phyloP scores from a whole-genome alignment of 768 basidiomycete genomes.

The Psilocybe sp. region DNA sequence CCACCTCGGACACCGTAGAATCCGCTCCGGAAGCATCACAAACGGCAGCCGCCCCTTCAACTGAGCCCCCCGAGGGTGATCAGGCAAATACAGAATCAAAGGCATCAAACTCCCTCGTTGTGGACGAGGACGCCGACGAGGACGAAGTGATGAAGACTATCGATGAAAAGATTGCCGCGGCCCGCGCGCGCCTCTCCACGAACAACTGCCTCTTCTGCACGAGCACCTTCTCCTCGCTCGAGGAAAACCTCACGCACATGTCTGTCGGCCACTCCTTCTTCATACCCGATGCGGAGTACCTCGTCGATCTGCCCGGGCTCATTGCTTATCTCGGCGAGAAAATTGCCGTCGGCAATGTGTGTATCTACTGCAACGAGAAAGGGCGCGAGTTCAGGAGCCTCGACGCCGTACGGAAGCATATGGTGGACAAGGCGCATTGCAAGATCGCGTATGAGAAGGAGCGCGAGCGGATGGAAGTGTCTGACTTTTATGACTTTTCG shows the following conservation, averaged over 20 bases:
- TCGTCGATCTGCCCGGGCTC: slow-evolving; percentile 80
- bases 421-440: slow-evolving; percentile 95
- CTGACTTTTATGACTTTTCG: slow-evolving; percentile 93
- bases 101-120: background rate
- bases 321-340: slow-evolving; percentile 88
- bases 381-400: slow-evolving; percentile 80
- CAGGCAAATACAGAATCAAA: background rate
- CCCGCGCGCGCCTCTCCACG: slow-evolving; percentile 58
- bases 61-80: background rate
- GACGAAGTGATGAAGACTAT: slow-evolving; percentile 54
- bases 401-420: slow-evolving; percentile 91
- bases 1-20: slow-evolving; percentile 6
- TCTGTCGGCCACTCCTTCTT: slow-evolving; percentile 86
- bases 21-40: slow-evolving; percentile 15
- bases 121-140: slow-evolving; percentile 9
- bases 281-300: slow-evolving; percentile 90
- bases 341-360: slow-evolving; percentile 88
- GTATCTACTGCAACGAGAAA: slow-evolving; percentile 85
- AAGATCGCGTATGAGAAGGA: slow-evolving; percentile 90
- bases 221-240: slow-evolving; percentile 43
- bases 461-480: slow-evolving; percentile 77
- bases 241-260: slow-evolving; percentile 86
- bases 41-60: slow-evolving; percentile 3
- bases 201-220: slow-evolving; percentile 87
- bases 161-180: slow-evolving; percentile 73